Conservation (phyloP, 495 filamentous ascomycete species). For the Gamarada debralockiae region DNA sequence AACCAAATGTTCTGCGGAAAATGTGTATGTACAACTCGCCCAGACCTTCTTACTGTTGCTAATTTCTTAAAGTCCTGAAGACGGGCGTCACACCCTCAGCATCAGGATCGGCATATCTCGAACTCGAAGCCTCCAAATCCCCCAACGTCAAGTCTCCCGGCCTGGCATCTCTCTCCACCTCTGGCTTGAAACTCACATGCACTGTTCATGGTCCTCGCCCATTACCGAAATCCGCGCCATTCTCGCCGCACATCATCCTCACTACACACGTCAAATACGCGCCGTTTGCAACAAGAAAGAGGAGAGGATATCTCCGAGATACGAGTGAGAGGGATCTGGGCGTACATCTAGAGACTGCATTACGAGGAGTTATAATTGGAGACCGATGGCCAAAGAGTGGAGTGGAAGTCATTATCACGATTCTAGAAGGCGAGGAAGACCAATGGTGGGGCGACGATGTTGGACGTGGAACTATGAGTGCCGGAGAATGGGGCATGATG, state of each 20-base stretch:
- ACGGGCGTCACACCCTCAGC: conserved; percentile 91
- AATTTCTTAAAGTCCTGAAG: conserved; percentile 62
- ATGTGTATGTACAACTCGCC: conserved; percentile 61
- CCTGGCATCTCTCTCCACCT: conserved; percentile 40
- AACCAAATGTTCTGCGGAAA: conserved; percentile 67
- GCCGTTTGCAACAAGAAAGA: conserved; percentile 78
- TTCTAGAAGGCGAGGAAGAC: conserved; percentile 84
- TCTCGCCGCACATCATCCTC: conserved; percentile 84
- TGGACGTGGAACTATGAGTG: conserved; percentile 17
- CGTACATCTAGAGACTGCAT: conserved; percentile 84
- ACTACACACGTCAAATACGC: conserved; percentile 94
- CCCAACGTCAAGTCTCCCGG: conserved; percentile 44
- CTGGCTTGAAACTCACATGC: conserved; percentile 82
- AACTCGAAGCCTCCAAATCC: conserved; percentile 61
- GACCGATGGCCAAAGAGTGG: conserved; percentile 96
- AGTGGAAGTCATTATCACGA: conserved; percentile 84
- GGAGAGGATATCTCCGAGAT: conserved; percentile 86
- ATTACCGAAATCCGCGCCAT: conserved; percentile 81
- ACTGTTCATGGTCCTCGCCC: conserved; percentile 91
- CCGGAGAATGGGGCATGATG: conserved; percentile 72
- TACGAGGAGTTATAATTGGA: conserved; percentile 84
- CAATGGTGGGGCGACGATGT: conserved; percentile 52
- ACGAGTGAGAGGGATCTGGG: conserved; percentile 82
- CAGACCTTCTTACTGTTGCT: conserved; percentile 17
- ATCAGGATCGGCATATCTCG: conserved; percentile 89